Conservation (phyloP, 371 early-diverging fungal species). For the Mortierella sp. region DNA sequence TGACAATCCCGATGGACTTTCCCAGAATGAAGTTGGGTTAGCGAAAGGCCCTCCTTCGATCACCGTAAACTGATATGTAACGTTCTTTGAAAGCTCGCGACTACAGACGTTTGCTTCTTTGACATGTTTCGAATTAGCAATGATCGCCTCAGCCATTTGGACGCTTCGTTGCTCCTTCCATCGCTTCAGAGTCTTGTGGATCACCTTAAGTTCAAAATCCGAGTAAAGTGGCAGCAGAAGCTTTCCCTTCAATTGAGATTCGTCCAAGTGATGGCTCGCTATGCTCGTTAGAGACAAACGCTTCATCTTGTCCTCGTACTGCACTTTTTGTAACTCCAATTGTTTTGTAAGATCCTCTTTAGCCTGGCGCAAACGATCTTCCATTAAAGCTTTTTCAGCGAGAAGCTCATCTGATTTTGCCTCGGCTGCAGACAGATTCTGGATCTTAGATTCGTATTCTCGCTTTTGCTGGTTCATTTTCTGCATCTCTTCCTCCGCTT, state of each 20-base stretch:
- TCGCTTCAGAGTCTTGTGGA: constrained; percentile 61
- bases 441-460: constrained; percentile 70
- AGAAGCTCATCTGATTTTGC: constrained; percentile 59
- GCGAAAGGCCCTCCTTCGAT: constrained; percentile 69
- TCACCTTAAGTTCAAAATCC: constrained; percentile 63
- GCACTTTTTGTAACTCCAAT: constrained; percentile 60
- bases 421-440: constrained; percentile 61
- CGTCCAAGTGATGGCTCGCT: constrained; percentile 31
- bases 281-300: constrained; percentile 53
- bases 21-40: constrained; percentile 62
- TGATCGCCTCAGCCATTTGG: constrained; percentile 78
- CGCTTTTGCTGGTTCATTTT: constrained; percentile 66
- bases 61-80: constrained; percentile 85
- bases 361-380: constrained; percentile 59
- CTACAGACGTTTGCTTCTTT: constrained; percentile 93
- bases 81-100: constrained; percentile 80
- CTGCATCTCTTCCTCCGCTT: constrained; percentile 68
- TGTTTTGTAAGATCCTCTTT: constrained; percentile 65
- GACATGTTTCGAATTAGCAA: constrained; percentile 67
- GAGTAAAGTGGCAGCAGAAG: constrained; percentile 52
- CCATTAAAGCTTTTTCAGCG: constrained; percentile 55
- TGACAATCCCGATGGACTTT: constrained; percentile 69
- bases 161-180: constrained; percentile 79
- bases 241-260: neutral
- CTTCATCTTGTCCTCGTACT: constrained; percentile 66